phyloP scores from a whole-genome alignment of 768 basidiomycete genomes.

The Mycena floridula region DNA sequence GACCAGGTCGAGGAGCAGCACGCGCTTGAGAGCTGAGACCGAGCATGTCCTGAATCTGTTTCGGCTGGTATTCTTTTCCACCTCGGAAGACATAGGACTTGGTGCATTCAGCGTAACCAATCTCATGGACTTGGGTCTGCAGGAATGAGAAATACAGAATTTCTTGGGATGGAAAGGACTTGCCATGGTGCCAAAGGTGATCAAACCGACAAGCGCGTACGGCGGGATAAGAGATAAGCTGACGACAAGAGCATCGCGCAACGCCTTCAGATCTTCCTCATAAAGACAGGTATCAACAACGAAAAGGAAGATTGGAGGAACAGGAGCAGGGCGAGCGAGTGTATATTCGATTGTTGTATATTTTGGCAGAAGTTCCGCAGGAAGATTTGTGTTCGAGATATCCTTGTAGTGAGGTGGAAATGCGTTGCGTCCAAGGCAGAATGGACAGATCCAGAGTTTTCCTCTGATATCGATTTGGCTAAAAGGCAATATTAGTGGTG shows the following conservation, averaged over 20 bases:
- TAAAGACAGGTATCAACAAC: constrained; percentile 97
- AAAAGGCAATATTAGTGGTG: constrained; percentile 10
- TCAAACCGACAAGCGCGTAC: constrained; percentile 89
- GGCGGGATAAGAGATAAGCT: constrained; percentile 90
- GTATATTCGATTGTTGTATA: constrained; percentile 99
- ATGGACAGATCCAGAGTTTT: constrained; percentile 99
- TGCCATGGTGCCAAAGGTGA: constrained; percentile 98
- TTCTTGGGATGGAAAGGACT: constrained; percentile 13
- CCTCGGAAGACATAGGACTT: constrained; percentile 99
- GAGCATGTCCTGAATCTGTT: constrained; percentile 98
- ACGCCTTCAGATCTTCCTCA: constrained; percentile 91
- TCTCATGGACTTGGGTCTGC: constrained; percentile 97
- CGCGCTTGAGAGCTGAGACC: constrained; percentile 75
- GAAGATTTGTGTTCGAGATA: constrained; percentile 93
- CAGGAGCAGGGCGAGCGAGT: constrained; percentile 83
- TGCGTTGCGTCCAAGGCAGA: constrained; percentile 93
- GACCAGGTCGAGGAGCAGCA: constrained; percentile 82
- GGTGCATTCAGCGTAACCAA: constrained; percentile 92
- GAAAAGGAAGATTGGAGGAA: constrained; percentile 95
- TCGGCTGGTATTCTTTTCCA: constrained; percentile 91
- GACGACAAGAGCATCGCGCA: constrained; percentile 92
- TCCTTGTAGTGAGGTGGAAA: constrained; percentile 99
- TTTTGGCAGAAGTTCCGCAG: constrained; percentile 92
- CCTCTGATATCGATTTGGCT: constrained; percentile 99
- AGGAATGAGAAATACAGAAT: background rate